These are phyloP conservation scores for Trichoderma hamatum DNA, from an alignment of 2,329 filamentous ascomycete genomes.

Conservation along the genomic window DNA sequence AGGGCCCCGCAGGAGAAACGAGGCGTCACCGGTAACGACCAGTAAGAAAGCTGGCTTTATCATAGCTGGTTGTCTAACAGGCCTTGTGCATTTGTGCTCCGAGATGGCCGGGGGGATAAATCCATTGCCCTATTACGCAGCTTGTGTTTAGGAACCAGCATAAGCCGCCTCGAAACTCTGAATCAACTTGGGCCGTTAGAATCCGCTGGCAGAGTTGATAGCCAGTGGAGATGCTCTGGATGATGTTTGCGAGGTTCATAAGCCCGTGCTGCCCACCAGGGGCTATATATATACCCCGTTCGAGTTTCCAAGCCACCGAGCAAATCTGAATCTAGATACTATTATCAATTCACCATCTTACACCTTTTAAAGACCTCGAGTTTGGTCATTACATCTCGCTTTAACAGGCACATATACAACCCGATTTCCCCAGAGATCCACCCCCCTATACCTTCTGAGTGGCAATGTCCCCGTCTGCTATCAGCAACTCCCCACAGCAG, in stretches of 20 bases:
- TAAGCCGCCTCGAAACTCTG: slow-evolving; percentile 25
- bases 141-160: not conserved
- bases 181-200: slow-evolving; percentile 30
- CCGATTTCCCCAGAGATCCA: not conserved
- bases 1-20: slow-evolving; percentile 4
- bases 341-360: not conserved
- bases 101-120: not conserved
- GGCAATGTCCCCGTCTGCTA: slow-evolving; percentile 62
- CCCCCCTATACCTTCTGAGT: slow-evolving; percentile 22
- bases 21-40: not conserved
- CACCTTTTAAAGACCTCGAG: not conserved
- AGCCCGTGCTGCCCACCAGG: slow-evolving; percentile 1
- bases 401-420: not conserved
- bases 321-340: slow-evolving; percentile 4
- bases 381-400: not conserved
- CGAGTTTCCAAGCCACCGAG: not conserved
- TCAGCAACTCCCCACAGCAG: slow-evolving; percentile 53
- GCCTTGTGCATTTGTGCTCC: not conserved
- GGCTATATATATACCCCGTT: not conserved
- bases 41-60: slow-evolving; percentile 11
- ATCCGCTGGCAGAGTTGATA: slow-evolving; percentile 24
- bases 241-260: slow-evolving; percentile 1
- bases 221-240: not conserved
- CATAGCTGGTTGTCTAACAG: not conserved
- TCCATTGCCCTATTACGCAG: slow-evolving; percentile 3